Conservation (phyloP, 116 monocot species). For the Thalassia testudinum region DNA sequence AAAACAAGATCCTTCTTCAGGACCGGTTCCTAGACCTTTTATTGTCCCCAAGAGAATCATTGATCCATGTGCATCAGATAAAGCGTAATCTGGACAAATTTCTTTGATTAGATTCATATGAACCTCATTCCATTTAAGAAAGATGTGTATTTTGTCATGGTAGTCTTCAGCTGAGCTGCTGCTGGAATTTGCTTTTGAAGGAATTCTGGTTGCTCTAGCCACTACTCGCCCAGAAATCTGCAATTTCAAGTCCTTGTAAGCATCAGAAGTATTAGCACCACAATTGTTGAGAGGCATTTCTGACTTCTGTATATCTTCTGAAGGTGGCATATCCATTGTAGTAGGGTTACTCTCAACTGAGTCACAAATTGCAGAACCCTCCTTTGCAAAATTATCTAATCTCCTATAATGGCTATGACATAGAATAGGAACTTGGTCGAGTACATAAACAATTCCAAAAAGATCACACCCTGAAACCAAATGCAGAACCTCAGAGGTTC, state of each 20-base stretch:
- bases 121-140: slow-evolving; percentile 27
- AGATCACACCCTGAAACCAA: slow-evolving; percentile 91
- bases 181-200: slow-evolving; percentile 17
- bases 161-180: slow-evolving; percentile 7
- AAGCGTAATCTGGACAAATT: slow-evolving; percentile 1
- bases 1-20: slow-evolving; percentile 76
- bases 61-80: too few relatives aligned
- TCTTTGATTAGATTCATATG: not conserved
- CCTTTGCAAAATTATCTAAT: slow-evolving; percentile 10
- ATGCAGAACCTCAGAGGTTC: slow-evolving; percentile 85
- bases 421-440: slow-evolving; percentile 29
- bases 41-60: slow-evolving; percentile 68
- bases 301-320: slow-evolving; percentile 3
- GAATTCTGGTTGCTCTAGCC: slow-evolving; percentile 62
- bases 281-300: slow-evolving; percentile 5
- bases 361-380: slow-evolving; percentile 6
- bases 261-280: slow-evolving; percentile 20
- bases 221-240: slow-evolving; percentile 61
- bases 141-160: slow-evolving; percentile 72
- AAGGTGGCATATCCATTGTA: slow-evolving; percentile 5
- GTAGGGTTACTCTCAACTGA: slow-evolving; percentile 7
- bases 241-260: slow-evolving; percentile 62
- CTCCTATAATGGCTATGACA: slow-evolving; percentile 27
- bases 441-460: slow-evolving; percentile 59
- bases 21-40: slow-evolving; percentile 55